phyloP scores from a whole-genome alignment of 257 asterid genomes.

The Pogostemon cablin region DNA sequence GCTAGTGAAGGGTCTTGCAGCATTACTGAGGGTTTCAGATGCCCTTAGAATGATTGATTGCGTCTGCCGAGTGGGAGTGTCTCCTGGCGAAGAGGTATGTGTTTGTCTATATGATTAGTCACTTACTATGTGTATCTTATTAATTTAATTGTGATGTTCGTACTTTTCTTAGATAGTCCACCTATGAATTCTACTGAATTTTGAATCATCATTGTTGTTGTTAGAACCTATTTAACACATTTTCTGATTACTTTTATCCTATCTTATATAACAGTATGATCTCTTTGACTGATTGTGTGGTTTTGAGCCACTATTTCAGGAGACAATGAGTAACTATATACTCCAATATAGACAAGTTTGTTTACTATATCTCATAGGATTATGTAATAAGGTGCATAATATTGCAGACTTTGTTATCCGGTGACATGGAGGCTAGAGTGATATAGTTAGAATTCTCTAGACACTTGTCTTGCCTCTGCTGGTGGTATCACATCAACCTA shows the following conservation, averaged over 20 bases:
- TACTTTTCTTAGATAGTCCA: slow-evolving; percentile 1
- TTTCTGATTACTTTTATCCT: neutral
- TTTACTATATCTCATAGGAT: neutral
- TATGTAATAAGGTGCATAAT: neutral
- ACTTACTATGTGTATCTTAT: slow-evolving; percentile 11
- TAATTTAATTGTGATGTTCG: neutral
- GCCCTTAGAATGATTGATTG: slow-evolving; percentile 68
- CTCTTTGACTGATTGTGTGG: neutral
- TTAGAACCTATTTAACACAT: slow-evolving; percentile 1
- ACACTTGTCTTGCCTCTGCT: neutral
- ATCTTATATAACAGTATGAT: slow-evolving; percentile 6
- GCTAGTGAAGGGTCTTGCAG: slow-evolving; percentile 77
- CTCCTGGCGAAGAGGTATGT: slow-evolving; percentile 84
- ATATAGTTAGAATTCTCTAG: neutral
- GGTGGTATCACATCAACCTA: slow-evolving; percentile 17
- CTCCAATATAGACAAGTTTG: slow-evolving; percentile 7
- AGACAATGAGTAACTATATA: neutral
- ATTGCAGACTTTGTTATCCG: too few species aligned
- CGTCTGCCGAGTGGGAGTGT: slow-evolving; percentile 87
- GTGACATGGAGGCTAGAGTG: too few species aligned
- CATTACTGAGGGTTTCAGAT: slow-evolving; percentile 74
- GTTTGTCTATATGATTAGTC: neutral
- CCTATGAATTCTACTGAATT: neutral
- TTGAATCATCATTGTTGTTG: slow-evolving; percentile 11
- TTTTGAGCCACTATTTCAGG: neutral